Conservation (phyloP, 2,329 filamentous ascomycete species). For the Drechmeria coniospora region DNA sequence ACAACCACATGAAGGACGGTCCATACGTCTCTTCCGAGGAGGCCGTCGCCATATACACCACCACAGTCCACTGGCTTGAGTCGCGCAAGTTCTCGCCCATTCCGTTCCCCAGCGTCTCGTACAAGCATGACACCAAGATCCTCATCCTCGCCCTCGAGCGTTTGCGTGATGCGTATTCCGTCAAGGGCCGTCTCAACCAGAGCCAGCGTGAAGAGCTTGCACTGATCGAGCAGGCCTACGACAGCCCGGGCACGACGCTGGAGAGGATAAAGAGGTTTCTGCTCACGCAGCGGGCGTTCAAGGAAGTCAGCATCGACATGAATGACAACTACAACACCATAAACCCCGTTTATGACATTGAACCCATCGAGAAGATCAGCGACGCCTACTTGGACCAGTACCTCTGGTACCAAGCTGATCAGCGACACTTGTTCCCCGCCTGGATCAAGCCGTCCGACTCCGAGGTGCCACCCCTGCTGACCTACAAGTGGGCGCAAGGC, state of each 20-base stretch:
- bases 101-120: constrained; percentile 95
- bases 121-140: constrained; percentile 99
- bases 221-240: constrained; percentile 94
- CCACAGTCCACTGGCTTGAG: constrained; percentile 96
- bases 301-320: constrained; percentile 99
- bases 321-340: constrained; percentile 99
- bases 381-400: constrained; percentile 98
- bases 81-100: constrained; percentile 97
- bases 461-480: constrained; percentile 83
- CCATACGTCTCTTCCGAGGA: constrained; percentile 98
- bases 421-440: constrained; percentile 87
- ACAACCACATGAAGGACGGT: constrained; percentile 99
- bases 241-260: constrained; percentile 88
- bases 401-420: constrained; percentile 97
- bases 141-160: constrained; percentile 88
- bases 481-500: constrained; percentile 98
- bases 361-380: constrained; percentile 98
- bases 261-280: constrained; percentile 96
- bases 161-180: constrained; percentile 87
- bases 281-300: constrained; percentile 93
- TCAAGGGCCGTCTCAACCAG: constrained; percentile 92
- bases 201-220: constrained; percentile 94
- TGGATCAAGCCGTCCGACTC: constrained; percentile 99
- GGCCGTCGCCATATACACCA: constrained; percentile 96
- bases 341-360: constrained; percentile 97